These are phyloP conservation scores for Aspergillus nanangensis DNA, from an alignment of 495 filamentous ascomycete species.

Conservation along the genomic window DNA sequence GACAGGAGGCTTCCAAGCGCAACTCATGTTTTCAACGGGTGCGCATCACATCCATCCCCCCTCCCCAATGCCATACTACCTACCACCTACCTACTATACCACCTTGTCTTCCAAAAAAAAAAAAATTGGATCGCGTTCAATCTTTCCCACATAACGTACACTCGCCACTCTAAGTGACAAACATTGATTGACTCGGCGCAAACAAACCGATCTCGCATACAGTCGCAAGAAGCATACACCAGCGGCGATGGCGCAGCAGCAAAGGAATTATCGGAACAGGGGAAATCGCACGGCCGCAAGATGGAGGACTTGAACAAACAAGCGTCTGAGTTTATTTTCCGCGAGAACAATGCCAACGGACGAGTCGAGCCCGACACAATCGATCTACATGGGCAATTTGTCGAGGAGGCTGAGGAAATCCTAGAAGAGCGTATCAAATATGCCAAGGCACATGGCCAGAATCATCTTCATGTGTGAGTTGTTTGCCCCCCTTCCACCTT, in stretches of 20 bases:
- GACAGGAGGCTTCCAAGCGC: conserved; percentile 70
- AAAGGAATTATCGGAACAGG: conserved; percentile 76
- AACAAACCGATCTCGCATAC: too few relatives aligned
- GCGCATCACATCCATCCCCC: conserved; percentile 13
- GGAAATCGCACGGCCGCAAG: conserved; percentile 72
- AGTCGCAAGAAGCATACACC: conserved; percentile 77
- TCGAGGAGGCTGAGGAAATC: conserved; percentile 89
- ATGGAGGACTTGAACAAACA: conserved; percentile 83
- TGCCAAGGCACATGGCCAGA: conserved; percentile 65
- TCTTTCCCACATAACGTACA: too few relatives aligned
- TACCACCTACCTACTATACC: conserved; percentile 1
- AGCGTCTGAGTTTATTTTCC: conserved; percentile 90
- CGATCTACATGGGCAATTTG: conserved; percentile 90
- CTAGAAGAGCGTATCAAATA: conserved; percentile 75
- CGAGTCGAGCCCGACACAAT: conserved; percentile 76
- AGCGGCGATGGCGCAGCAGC: conserved; percentile 74
- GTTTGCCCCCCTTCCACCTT: neutral
- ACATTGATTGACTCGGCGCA: too few relatives aligned
- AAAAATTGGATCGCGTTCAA: too few relatives aligned
- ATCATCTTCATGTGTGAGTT: conserved; percentile 68
- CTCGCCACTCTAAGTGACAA: too few relatives aligned
- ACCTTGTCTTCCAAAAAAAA: too few relatives aligned
- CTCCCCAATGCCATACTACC: neutral
- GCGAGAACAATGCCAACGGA: conserved; percentile 76
- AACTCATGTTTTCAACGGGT: conserved; percentile 70